Evolutionary conservation across 2,329 filamentous ascomycete genomes (phyloP), one percentile per base, ranked within the genome.

Genomic region (Alternaria sp.): DNA sequence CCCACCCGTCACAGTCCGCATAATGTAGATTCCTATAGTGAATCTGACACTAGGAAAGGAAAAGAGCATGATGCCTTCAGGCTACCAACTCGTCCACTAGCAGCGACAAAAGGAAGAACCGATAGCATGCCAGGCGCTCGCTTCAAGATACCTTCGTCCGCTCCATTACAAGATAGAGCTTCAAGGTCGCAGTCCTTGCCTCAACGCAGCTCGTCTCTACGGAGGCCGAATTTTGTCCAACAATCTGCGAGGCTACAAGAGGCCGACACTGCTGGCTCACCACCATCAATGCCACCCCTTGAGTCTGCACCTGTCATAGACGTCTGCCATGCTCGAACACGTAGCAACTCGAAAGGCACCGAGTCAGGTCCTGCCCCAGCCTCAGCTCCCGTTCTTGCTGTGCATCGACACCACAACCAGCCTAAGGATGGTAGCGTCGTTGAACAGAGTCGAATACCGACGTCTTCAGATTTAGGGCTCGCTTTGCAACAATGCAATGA

Each of bases 401-500:
- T 22, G 9, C 30, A 41, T 52, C 49, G 16, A 41, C 18, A 45
- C 14, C 16, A 43, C 27, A 11, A 8, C 43, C 51, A 59, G 18
- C 16, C 50, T 28, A 55, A 40, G 18, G 27, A 58, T 7, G 32
- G 20, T 14, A 38, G 32, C 38, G 30, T 30, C 25, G 46, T n/a
- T 12, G 14, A 14, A 50, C 46, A 58, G 18, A 28, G 12, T 11
- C 59, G 64, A 8, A 54, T 62, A 41, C 58, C 63, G 22, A 60
- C 50, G 5, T 74, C 73, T 6, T 74, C 72, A 20, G 71, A 72
- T 32, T 61, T 75, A 11, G 66, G 60, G 22, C 67, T 51, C 48
- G 60, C 74, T 14, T 57, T 77, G 54, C 68, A 69, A 57, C 58
- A 72, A 34, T 76, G 73, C 57, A 68, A 74, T 28, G 54, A 70